A percentile compares a stretch with the other conserved stretches of the same genome.
These are phyloP conservation scores for Phaeophleospora eucalypticola DNA, from an alignment of 2,329 filamentous ascomycete genomes.

Conservation along the genomic window DNA sequence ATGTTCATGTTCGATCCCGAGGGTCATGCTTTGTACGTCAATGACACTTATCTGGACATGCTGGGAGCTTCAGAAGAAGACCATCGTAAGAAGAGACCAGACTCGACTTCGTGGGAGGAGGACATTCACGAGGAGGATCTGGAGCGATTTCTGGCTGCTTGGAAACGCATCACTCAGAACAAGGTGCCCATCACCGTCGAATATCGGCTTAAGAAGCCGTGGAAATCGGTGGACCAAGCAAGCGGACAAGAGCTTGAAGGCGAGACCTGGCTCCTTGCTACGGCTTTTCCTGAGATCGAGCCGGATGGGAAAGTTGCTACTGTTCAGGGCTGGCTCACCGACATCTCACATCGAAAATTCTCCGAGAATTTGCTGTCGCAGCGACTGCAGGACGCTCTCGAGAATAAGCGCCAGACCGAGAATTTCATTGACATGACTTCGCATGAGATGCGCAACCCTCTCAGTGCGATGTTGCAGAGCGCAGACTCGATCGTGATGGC, in stretches of 20 bases:
- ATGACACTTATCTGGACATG: conserved; percentile 39
- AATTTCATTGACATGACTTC: conserved; percentile 38
- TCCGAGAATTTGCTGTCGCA: conserved; percentile 28
- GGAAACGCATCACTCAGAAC: conserved; percentile 29
- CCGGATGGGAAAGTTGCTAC: conserved; percentile 26
- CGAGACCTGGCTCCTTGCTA: conserved; percentile 32
- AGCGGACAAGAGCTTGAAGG: conserved; percentile 25
- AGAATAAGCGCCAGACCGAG: conserved; percentile 35
- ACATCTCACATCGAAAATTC: conserved; percentile 34
- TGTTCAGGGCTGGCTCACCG: conserved; percentile 33
- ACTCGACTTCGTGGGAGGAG: conserved; percentile 12
- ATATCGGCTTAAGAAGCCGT: conserved; percentile 36
- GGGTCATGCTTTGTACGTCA: conserved; percentile 38
- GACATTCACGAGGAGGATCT: conserved; percentile 35
- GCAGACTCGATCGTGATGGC: conserved; percentile 41
- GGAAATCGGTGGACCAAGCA: conserved; percentile 29
- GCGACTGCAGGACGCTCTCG: conserved; percentile 34
- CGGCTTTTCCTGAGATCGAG: conserved; percentile 31
- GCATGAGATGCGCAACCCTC: conserved; percentile 44
- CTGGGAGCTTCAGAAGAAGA: conserved; percentile 26
- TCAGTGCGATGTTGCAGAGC: conserved; percentile 40
- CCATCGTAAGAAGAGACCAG: conserved; percentile 1
- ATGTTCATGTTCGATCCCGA: conserved; percentile 36
- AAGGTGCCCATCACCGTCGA: conserved; percentile 37
- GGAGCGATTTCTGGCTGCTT: conserved; percentile 29